Evolutionary conservation across 306 rosid species (phyloP), one percentile per base, ranked within the genome.

Genomic region (Lathyrus sativus): DNA sequence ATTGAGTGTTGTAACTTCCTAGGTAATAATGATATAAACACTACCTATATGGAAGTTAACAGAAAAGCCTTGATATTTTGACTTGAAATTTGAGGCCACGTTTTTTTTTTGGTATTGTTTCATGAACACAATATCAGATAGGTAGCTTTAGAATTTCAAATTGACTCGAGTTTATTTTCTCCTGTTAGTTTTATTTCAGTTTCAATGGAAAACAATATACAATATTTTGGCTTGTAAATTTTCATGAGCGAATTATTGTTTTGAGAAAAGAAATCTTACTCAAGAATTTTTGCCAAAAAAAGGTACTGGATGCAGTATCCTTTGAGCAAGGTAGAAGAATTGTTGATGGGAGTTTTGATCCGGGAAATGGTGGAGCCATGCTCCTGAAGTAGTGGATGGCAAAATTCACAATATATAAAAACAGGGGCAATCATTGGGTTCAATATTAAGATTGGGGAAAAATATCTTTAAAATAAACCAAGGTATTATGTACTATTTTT

Each of bases 81-180:
- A 41, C 54, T 42, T 12, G 43, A 44, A 62, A 5, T 4, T 41
- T 18, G 26, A 60, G 26, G 51, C 13, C 44, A 12, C 15, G 70
- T 2, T 17, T 2, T 56, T 58, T 13, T 14, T 29, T 57, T 58
- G 31, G 9, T 12, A 26, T 11, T 26, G 14, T 55, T 55, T 28
- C 37, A 28, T 28, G 11, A 29, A 11, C 53, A 51, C 57, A 51
- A 18, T 50, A 50, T 19, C 6, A 18, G 57, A 51, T 46, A 14
- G 51, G 18, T 46, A 14, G 51, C 19, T 46, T 46, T 46, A 5
- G 14, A 46, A 46, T n/a, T 46, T 46, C 7, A n/a, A 46, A 46
- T 14, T 46, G 19, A 46, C 51, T 46, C 19, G 51, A 46, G 51
- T 46, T 46, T 46, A 46, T n/a, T 46, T 14, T 46, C 51, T 46